phyloP scores from a whole-genome alignment of 73 alveolate species.

The Paramecium tetraurelia region DNA sequence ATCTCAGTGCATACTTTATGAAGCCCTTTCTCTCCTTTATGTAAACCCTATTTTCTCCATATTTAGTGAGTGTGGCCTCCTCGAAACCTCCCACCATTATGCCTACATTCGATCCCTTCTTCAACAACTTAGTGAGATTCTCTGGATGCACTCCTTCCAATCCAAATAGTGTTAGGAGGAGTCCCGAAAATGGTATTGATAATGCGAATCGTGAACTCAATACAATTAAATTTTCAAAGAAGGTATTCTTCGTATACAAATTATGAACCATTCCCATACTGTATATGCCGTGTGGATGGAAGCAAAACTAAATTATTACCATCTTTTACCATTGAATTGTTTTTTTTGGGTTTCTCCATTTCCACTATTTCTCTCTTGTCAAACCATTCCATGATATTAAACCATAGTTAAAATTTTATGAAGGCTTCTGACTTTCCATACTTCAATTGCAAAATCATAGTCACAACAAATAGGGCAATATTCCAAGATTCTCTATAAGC shows the following conservation, averaged over 20 bases:
- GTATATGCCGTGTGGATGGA: conserved; percentile 47
- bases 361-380: conserved; percentile 13
- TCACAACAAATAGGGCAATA: background rate
- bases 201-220: conserved; percentile 26
- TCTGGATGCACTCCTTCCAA: conserved; percentile 52
- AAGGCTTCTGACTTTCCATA: background rate
- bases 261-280: background rate
- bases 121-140: conserved; percentile 21
- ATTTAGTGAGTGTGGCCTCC: conserved; percentile 49
- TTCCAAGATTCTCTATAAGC: background rate
- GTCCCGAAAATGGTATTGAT: conserved; percentile 16
- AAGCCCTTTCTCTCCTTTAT: conserved; percentile 56
- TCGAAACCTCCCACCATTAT: conserved; percentile 63
- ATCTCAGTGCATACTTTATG: conserved; percentile 59
- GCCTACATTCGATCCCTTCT: conserved; percentile 40
- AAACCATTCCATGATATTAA: conserved; percentile 4
- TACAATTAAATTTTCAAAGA: background rate
- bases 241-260: conserved; percentile 17
- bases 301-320: background rate
- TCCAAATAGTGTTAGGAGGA: background rate
- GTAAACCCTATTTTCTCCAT: conserved; percentile 53
- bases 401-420: background rate
- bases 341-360: background rate
- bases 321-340: background rate
- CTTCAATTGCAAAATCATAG: background rate